These are phyloP conservation scores for Tuber magnatum DNA, from an alignment of 495 filamentous ascomycete genomes.

Conservation along the genomic window DNA sequence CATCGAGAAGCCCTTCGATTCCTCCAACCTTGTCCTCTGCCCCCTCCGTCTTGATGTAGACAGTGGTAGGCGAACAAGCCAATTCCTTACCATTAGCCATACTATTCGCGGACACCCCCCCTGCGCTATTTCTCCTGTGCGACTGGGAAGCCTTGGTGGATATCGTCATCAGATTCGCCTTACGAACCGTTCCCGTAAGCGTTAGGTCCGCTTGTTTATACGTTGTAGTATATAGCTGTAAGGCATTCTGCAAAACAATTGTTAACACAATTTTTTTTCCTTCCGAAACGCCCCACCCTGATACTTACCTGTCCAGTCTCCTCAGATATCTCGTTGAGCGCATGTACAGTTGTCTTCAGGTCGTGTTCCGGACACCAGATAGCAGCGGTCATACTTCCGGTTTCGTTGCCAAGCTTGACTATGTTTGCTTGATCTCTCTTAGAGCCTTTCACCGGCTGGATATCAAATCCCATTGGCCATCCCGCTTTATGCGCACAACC, in stretches of 20 bases:
- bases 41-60: slow-evolving; percentile 38
- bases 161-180: slow-evolving; percentile 58
- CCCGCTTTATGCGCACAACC: slow-evolving; percentile 79
- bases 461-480: slow-evolving; percentile 79
- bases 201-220: slow-evolving; percentile 93
- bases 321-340: slow-evolving; percentile 64
- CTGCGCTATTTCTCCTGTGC: slow-evolving; percentile 37
- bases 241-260: slow-evolving; percentile 54
- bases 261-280: slow-evolving; percentile 13
- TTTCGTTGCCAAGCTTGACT: slow-evolving; percentile 67
- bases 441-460: slow-evolving; percentile 82
- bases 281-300: neutral
- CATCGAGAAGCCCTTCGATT: slow-evolving; percentile 32
- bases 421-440: slow-evolving; percentile 66
- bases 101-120: slow-evolving; percentile 21
- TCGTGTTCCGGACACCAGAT: slow-evolving; percentile 87
- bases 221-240: slow-evolving; percentile 76
- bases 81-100: slow-evolving; percentile 32
- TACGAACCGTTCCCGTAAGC: slow-evolving; percentile 82
- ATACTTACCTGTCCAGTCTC: slow-evolving; percentile 45
- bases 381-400: slow-evolving; percentile 65
- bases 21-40: slow-evolving; percentile 33
- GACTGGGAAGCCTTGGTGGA: slow-evolving; percentile 39
- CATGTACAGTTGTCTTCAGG: slow-evolving; percentile 63
- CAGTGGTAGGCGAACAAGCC: slow-evolving; percentile 36